Percentiles rank a stretch among this genome's conserved stretches.
Evolutionary conservation across 176 grass and related monocot genomes (phyloP).

Genomic region (Triticum aestivum): IWGSC_CS_RefSeq_v2.1 NC_057812.1:398347574-398348073

Average conservation of each 20-base stretch:
- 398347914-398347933: neutral
- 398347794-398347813: neutral
- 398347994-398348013: conserved; percentile 1
- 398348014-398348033: conserved; percentile 60
- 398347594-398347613: conserved; percentile 90
- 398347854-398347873: neutral
- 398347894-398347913: neutral
- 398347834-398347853: neutral
- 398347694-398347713: neutral
- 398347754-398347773: neutral
- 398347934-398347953: neutral
- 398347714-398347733: neutral
- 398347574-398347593: conserved; percentile 99
- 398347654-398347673: conserved; percentile 77
- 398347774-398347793: conserved; percentile 7
- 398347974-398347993: conserved; percentile 8
- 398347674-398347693: conserved; percentile 63
- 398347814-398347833: conserved; percentile 14
- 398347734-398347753: neutral
- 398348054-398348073: conserved; percentile 78
- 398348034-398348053: conserved; percentile 65
- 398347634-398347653: conserved; percentile 83
- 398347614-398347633: conserved; percentile 89
- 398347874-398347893: neutral
- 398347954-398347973: conserved; percentile 9